Conservation (phyloP, 192 early-diverging fungal genomes). For the Kappamyces sp. region DNA sequence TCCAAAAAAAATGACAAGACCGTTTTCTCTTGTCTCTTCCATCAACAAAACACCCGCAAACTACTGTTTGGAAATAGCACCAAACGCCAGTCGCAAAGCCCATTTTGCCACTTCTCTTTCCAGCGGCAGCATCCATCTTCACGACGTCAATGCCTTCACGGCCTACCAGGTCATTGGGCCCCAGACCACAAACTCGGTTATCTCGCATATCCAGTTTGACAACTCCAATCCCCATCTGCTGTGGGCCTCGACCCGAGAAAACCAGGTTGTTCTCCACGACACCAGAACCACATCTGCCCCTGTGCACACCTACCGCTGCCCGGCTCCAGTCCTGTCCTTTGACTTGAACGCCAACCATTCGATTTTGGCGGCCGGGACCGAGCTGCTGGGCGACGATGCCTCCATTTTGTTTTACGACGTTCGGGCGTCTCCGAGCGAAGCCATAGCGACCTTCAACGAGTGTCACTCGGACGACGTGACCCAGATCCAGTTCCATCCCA, state of each 20-base stretch:
- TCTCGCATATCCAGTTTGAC: constrained; percentile 23
- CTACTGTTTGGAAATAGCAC: too few relatives aligned
- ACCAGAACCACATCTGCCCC: constrained; percentile 7
- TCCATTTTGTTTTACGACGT: constrained; percentile 35
- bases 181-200: too few relatives aligned
- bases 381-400: constrained; percentile 36
- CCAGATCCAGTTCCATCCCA: constrained; percentile 45
- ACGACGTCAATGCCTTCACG: too few relatives aligned
- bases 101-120: too few relatives aligned
- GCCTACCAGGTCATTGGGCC: too few relatives aligned
- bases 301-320: not conserved
- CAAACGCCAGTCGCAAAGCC: too few relatives aligned
- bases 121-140: too few relatives aligned
- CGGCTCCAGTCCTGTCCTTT: constrained; percentile 28
- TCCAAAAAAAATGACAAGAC: too few relatives aligned
- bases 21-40: too few relatives aligned
- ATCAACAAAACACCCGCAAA: too few relatives aligned
- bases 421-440: not conserved
- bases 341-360: constrained; percentile 25
- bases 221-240: constrained; percentile 7
- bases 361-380: constrained; percentile 34
- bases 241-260: constrained; percentile 19
- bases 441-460: constrained; percentile 11
- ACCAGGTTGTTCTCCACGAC: constrained; percentile 27
- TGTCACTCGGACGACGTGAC: constrained; percentile 53